Evolutionary conservation across 305 asterid species (phyloP).

Genomic region (Fraxinus floribunda): DNA sequence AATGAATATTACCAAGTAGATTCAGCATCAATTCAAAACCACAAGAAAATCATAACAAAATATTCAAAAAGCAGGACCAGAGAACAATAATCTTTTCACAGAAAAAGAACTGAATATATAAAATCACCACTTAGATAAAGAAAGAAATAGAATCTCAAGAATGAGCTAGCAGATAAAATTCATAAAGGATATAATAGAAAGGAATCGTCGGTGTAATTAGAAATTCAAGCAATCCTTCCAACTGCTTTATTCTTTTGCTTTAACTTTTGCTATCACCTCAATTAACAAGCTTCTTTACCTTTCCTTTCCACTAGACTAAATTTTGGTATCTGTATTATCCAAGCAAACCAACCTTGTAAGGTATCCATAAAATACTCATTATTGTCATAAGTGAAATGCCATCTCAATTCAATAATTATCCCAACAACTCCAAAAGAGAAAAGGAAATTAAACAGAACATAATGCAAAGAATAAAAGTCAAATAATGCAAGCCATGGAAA

Average conservation of each 20-base stretch:
- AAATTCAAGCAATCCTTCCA: slow-evolving; percentile 30
- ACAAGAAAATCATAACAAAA: neutral
- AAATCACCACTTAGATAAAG: slow-evolving; percentile 38
- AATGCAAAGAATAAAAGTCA: neutral
- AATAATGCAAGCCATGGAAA: neutral
- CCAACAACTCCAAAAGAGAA: neutral
- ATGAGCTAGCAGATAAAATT: slow-evolving; percentile 33
- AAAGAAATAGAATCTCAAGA: slow-evolving; percentile 35
- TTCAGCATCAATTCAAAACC: neutral
- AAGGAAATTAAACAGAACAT: neutral
- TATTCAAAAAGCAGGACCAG: slow-evolving; percentile 3
- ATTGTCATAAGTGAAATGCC: neutral
- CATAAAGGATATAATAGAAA: slow-evolving; percentile 23
- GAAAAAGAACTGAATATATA: neutral
- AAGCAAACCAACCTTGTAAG: neutral
- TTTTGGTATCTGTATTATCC: slow-evolving; percentile 34
- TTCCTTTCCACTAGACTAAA: slow-evolving; percentile 33
- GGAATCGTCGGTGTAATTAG: slow-evolving; percentile 36
- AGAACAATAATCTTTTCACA: neutral
- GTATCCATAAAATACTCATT: neutral
- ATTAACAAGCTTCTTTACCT: neutral
- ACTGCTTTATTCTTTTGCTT: slow-evolving; percentile 47
- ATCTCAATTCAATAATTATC: neutral
- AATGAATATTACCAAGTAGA: neutral
- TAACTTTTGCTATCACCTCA: slow-evolving; percentile 34